A percentile compares a stretch with the other conserved stretches of the same genome.
Evolutionary conservation across 2,329 filamentous ascomycete genomes (phyloP).

Genomic region (Aureobasidium sp.): DNA sequence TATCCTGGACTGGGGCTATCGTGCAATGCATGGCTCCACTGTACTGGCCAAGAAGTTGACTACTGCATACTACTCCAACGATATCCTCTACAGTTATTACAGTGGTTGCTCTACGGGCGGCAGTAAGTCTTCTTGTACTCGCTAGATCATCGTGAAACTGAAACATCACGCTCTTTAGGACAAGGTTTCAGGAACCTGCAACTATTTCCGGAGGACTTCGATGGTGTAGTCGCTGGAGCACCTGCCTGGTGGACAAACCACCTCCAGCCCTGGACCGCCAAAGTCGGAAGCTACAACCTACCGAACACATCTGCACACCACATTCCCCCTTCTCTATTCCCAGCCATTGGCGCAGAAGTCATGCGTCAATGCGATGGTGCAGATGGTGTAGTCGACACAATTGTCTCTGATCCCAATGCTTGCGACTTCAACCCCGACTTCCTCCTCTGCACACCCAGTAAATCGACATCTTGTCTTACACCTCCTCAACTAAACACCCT

Average conservation of each 20-base stretch:
- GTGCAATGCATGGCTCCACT: slow-evolving; percentile 41
- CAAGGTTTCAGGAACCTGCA: slow-evolving; percentile 49
- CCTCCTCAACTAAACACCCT: slow-evolving; percentile 35
- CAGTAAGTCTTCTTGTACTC: slow-evolving; percentile 21
- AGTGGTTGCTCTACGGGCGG: slow-evolving; percentile 52
- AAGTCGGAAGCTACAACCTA: slow-evolving; percentile 40
- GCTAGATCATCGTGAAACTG: neutral
- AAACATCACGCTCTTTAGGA: neutral
- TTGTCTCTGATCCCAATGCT: slow-evolving; percentile 38
- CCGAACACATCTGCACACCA: slow-evolving; percentile 37
- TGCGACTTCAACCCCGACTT: slow-evolving; percentile 39
- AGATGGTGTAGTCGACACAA: slow-evolving; percentile 43
- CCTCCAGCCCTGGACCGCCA: slow-evolving; percentile 37
- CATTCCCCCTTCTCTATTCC: slow-evolving; percentile 36
- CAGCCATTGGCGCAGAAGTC: slow-evolving; percentile 36
- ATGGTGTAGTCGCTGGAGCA: slow-evolving; percentile 47
- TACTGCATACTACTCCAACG: slow-evolving; percentile 39
- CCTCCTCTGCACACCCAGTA: slow-evolving; percentile 30
- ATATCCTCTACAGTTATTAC: slow-evolving; percentile 43
- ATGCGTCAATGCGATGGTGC: slow-evolving; percentile 42
- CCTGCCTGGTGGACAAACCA: slow-evolving; percentile 44
- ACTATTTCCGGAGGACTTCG: slow-evolving; percentile 47
- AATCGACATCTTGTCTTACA: slow-evolving; percentile 33
- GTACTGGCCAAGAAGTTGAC: slow-evolving; percentile 40
- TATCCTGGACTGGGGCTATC: slow-evolving; percentile 31